Evolutionary conservation across 495 filamentous ascomycete genomes (phyloP).

Genomic region (Xylaria nigripes): DNA sequence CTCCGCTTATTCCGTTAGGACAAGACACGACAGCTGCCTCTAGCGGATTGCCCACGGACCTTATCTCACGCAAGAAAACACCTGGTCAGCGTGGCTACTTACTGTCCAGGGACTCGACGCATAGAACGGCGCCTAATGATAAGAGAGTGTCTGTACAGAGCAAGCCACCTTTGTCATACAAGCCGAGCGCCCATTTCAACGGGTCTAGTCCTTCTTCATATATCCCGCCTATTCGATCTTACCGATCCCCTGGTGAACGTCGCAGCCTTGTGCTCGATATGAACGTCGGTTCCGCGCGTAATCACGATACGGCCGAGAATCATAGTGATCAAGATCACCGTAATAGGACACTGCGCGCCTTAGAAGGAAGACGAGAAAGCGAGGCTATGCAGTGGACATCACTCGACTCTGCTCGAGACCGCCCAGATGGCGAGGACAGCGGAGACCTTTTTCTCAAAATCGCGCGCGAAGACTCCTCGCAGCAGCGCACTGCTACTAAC

Average conservation of each 20-base stretch:
- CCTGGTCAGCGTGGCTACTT: slow-evolving; percentile 36
- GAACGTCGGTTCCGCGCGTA: slow-evolving; percentile 29
- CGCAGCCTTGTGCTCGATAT: slow-evolving; percentile 43
- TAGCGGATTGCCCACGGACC: slow-evolving; percentile 3
- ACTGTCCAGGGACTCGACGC: slow-evolving; percentile 25
- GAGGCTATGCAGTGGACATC: slow-evolving; percentile 33
- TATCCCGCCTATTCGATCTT: slow-evolving; percentile 42
- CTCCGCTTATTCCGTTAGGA: slow-evolving; percentile 7
- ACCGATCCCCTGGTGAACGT: slow-evolving; percentile 43
- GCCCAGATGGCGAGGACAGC: slow-evolving; percentile 38
- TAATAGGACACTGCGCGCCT: slow-evolving; percentile 41
- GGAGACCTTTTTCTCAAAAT: slow-evolving; percentile 49
- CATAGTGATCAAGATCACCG: slow-evolving; percentile 34
- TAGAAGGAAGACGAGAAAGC: slow-evolving; percentile 38
- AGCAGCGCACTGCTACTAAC: slow-evolving; percentile 24
- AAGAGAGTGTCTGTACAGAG: slow-evolving; percentile 27
- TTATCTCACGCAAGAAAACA: slow-evolving; percentile 11
- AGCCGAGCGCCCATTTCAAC: slow-evolving; percentile 23
- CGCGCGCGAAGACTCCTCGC: slow-evolving; percentile 39
- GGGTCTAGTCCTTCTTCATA: slow-evolving; percentile 24
- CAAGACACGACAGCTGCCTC: slow-evolving; percentile 2
- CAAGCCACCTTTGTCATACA: slow-evolving; percentile 39
- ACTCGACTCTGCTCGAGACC: slow-evolving; percentile 32
- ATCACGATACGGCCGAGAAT: slow-evolving; percentile 29
- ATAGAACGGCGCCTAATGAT: slow-evolving; percentile 30